phyloP scores from a whole-genome alignment of 1,139 yeast genomes.

The Wickerhamiella pararugosa region DNA sequence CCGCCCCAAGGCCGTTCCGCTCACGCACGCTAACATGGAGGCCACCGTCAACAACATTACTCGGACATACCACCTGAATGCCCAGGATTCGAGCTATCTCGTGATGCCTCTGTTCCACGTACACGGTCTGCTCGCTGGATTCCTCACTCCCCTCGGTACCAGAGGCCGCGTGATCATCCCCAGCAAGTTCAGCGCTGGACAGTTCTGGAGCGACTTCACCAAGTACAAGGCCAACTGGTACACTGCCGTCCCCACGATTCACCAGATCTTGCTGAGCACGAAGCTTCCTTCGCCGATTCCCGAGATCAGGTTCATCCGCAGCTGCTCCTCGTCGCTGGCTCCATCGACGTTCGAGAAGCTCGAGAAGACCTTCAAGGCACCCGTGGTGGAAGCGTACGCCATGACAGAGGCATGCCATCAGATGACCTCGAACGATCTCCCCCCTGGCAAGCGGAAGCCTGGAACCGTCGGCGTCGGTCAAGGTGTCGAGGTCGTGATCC shows the following conservation, averaged over 20 bases:
- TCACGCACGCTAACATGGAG: slow-evolving; percentile 45
- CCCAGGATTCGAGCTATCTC: slow-evolving; percentile 38
- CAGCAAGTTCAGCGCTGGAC: slow-evolving; percentile 38
- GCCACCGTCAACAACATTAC: slow-evolving; percentile 42
- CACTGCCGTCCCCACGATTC: slow-evolving; percentile 62
- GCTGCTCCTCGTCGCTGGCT: slow-evolving; percentile 54
- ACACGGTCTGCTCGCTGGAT: slow-evolving; percentile 51
- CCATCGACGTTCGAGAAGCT: slow-evolving; percentile 43
- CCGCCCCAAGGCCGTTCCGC: slow-evolving; percentile 55
- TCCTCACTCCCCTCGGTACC: slow-evolving; percentile 41
- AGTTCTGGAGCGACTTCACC: slow-evolving; percentile 43
- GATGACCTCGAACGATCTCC: slow-evolving; percentile 53
- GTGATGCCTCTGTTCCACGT: slow-evolving; percentile 68
- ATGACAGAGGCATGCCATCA: slow-evolving; percentile 65
- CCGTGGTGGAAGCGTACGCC: slow-evolving; percentile 62
- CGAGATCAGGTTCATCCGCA: slow-evolving; percentile 44
- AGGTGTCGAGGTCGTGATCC: slow-evolving; percentile 45
- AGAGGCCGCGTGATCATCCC: slow-evolving; percentile 51
- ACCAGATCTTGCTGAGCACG: slow-evolving; percentile 41
- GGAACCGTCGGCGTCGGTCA: slow-evolving; percentile 61
- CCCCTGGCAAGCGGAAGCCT: slow-evolving; percentile 47
- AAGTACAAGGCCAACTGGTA: slow-evolving; percentile 44
- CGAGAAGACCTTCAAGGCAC: slow-evolving; percentile 42
- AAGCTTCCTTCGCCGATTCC: slow-evolving; percentile 37
- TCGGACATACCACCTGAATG: slow-evolving; percentile 36